These are phyloP conservation scores for Pleurotus tuber-regium DNA, from an alignment of 768 basidiomycete genomes.

Conservation along the genomic window DNA sequence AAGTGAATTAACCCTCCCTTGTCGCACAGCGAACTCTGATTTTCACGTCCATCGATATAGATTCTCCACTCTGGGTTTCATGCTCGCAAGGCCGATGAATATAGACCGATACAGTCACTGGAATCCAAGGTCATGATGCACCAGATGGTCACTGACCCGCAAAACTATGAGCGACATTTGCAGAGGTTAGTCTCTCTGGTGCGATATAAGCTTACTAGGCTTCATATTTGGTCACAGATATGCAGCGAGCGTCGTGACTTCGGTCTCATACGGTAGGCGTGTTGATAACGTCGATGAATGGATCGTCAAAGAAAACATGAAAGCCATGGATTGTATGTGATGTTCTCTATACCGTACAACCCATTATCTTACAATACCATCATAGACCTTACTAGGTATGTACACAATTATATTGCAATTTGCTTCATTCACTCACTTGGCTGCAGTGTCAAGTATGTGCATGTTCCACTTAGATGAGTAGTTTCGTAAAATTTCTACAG, in stretches of 20 bases:
- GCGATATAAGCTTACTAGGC: background rate
- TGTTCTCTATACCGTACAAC: background rate
- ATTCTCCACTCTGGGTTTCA: constrained; percentile 45
- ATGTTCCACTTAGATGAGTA: constrained; percentile 31
- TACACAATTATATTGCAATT: background rate
- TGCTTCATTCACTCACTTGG: background rate
- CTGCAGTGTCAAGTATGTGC: constrained; percentile 15
- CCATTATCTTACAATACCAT: background rate
- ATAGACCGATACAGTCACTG: constrained; percentile 43
- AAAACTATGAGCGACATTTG: constrained; percentile 36
- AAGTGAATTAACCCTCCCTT: constrained; percentile 24
- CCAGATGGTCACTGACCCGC: constrained; percentile 37
- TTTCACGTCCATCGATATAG: constrained; percentile 18
- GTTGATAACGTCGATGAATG: constrained; percentile 44
- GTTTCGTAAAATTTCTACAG: constrained; percentile 20
- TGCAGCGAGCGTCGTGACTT: constrained; percentile 43
- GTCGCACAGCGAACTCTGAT: background rate
- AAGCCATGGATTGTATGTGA: constrained; percentile 38
- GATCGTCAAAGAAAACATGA: constrained; percentile 45
- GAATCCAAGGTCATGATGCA: constrained; percentile 44
- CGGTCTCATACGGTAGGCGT: constrained; percentile 41
- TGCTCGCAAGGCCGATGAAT: constrained; percentile 37
- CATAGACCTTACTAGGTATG: constrained; percentile 20
- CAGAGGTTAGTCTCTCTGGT: constrained; percentile 27
- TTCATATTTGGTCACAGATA: constrained; percentile 26